Conservation (phyloP, 768 basidiomycete genomes). For the Auricularia cornea region DNA sequence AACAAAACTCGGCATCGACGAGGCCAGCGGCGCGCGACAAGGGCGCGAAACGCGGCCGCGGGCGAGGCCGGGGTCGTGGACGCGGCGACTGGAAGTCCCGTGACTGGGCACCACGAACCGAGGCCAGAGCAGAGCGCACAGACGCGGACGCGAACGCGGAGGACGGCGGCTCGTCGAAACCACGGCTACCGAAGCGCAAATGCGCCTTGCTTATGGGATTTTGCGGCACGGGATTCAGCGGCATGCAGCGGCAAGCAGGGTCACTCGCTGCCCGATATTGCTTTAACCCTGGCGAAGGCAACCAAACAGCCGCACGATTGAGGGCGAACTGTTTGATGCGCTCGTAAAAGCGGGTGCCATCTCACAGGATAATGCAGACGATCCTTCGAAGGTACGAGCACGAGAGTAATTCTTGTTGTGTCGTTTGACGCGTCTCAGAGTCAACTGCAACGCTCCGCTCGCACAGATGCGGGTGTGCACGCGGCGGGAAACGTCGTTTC, state of each 20-base stretch:
- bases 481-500: constrained; percentile 93
- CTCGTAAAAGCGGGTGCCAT: constrained; percentile 86
- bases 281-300: constrained; percentile 40
- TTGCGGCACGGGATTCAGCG: constrained; percentile 84
- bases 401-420: neutral
- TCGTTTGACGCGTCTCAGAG: constrained; percentile 42
- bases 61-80: neutral
- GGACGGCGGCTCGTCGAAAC: constrained; percentile 16
- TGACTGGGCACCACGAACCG: neutral
- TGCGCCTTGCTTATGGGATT: constrained; percentile 83
- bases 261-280: neutral
- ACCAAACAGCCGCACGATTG: constrained; percentile 71
- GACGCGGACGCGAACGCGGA: neutral
- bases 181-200: constrained; percentile 72
- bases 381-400: constrained; percentile 67
- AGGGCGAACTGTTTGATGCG: constrained; percentile 81
- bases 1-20: neutral
- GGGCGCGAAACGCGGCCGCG: neutral
- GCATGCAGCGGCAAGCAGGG: constrained; percentile 87
- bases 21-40: neutral
- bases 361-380: constrained; percentile 88
- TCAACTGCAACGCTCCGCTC: constrained; percentile 75
- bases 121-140: neutral
- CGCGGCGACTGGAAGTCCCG: neutral
- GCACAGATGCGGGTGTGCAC: constrained; percentile 96